These are phyloP conservation scores for Aspergillus viridinutans DNA, from an alignment of 2,329 filamentous ascomycete genomes.

Conservation along the genomic window DNA sequence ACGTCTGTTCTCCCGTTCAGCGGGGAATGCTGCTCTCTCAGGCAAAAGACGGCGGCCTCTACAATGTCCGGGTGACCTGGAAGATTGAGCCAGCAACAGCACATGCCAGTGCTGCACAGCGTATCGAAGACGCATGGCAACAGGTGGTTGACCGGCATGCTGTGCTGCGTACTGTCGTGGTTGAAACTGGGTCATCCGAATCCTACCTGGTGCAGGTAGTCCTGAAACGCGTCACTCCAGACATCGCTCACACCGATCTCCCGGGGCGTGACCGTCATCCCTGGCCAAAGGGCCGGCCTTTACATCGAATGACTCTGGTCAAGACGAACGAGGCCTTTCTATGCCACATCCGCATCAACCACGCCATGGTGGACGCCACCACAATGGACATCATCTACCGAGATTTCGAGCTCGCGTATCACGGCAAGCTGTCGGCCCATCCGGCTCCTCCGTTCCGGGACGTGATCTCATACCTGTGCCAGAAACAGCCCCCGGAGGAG, in stretches of 20 bases:
- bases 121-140: constrained; percentile 9
- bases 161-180: constrained; percentile 11
- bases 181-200: neutral
- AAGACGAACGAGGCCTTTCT: neutral
- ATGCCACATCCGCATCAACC: constrained; percentile 12
- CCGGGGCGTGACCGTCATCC: too few relatives aligned
- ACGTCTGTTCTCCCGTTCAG: constrained; percentile 11
- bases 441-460: neutral
- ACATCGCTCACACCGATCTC: neutral
- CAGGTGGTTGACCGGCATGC: constrained; percentile 10
- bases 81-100: too few relatives aligned
- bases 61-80: constrained; percentile 4
- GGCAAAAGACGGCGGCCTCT: constrained; percentile 1
- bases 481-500: neutral
- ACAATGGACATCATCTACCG: constrained; percentile 5
- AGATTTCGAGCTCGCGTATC: constrained; percentile 9
- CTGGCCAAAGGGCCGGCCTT: neutral
- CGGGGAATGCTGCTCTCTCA: constrained; percentile 12
- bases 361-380: constrained; percentile 14
- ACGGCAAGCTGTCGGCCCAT: neutral
- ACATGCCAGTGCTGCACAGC: too few relatives aligned
- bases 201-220: constrained; percentile 5
- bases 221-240: neutral
- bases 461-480: constrained; percentile 1
- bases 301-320: neutral